Evolutionary conservation across 164 flowering plant genomes (phyloP).

Genomic region (Vitis riparia): DNA sequence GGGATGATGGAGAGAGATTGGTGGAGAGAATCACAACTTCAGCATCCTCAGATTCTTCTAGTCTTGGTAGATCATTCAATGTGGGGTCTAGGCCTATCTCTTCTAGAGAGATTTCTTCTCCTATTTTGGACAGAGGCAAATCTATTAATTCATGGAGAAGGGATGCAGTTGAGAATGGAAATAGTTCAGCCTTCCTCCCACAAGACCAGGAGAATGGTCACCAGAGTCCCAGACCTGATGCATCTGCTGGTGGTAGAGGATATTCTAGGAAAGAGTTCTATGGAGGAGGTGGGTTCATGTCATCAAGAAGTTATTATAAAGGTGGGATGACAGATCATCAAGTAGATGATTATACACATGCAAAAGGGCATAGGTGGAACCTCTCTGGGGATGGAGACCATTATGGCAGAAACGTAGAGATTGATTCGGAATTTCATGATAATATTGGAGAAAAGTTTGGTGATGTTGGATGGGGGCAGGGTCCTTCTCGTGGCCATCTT

Average conservation of each 20-base stretch:
- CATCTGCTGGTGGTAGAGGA: constrained; percentile 46
- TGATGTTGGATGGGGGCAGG: constrained; percentile 72
- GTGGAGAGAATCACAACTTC: constrained; percentile 80
- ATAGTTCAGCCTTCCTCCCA: constrained; percentile 29
- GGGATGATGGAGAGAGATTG: constrained; percentile 95
- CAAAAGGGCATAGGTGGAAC: constrained; percentile 67
- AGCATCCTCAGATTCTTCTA: constrained; percentile 71
- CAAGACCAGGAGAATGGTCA: constrained; percentile 59
- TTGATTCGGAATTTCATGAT: constrained; percentile 59
- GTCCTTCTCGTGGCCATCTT: constrained; percentile 37
- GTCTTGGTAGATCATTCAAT: constrained; percentile 52
- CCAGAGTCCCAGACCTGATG: constrained; percentile 50
- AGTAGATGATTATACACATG: constrained; percentile 47
- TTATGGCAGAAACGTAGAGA: constrained; percentile 42
- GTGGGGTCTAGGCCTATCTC: constrained; percentile 43
- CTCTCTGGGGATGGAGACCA: constrained; percentile 52
- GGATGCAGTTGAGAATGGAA: constrained; percentile 65
- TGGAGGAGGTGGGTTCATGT: constrained; percentile 48
- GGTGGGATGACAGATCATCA: constrained; percentile 50
- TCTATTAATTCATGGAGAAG: constrained; percentile 62
- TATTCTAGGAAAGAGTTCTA: constrained; percentile 52
- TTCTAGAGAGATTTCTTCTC: constrained; percentile 48
- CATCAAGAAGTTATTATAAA: constrained; percentile 41
- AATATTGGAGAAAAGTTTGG: constrained; percentile 50
- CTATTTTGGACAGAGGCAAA: constrained; percentile 54